These are phyloP conservation scores for Umbelopsis sp. DNA, from an alignment of 371 early-diverging fungal species.

Conservation along the genomic window DNA sequence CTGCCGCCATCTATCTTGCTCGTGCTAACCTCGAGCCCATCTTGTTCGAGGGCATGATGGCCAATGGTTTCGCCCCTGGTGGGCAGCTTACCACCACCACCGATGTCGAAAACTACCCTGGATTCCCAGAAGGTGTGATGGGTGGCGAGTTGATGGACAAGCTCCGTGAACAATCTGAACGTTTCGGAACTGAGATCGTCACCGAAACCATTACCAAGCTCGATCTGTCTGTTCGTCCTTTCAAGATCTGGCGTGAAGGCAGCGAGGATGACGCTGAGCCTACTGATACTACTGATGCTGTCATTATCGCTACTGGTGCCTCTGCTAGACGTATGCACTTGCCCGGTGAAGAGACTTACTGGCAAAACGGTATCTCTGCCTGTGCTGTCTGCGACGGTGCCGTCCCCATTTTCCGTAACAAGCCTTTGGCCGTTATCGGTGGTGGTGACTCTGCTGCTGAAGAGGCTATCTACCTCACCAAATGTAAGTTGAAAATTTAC, in stretches of 20 bases:
- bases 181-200: slow-evolving; percentile 83
- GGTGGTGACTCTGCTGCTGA: slow-evolving; percentile 99
- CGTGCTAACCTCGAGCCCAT: slow-evolving; percentile 92
- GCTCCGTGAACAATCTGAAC: slow-evolving; percentile 80
- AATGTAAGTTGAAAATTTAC: slow-evolving; percentile 45
- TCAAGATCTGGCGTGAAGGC: slow-evolving; percentile 92
- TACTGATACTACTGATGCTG: slow-evolving; percentile 76
- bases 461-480: slow-evolving; percentile 96
- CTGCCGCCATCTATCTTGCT: slow-evolving; percentile 95
- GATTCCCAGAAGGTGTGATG: slow-evolving; percentile 82
- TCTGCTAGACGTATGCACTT: slow-evolving; percentile 94
- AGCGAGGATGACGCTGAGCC: slow-evolving; percentile 68
- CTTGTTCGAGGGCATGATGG: slow-evolving; percentile 97
- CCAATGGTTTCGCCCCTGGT: slow-evolving; percentile 87
- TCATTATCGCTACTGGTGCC: slow-evolving; percentile 98
- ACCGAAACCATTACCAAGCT: slow-evolving; percentile 92
- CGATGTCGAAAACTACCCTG: slow-evolving; percentile 92
- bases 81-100: slow-evolving; percentile 93
- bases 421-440: slow-evolving; percentile 93
- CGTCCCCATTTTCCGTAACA: slow-evolving; percentile 95
- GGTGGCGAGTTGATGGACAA: slow-evolving; percentile 84
- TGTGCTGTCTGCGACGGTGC: slow-evolving; percentile 99
- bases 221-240: slow-evolving; percentile 80
- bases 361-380: slow-evolving; percentile 94
- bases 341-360: slow-evolving; percentile 56